These are phyloP conservation scores for Cymodocea nodosa DNA, from an alignment of 116 monocot genomes.

Conservation along the genomic window DNA sequence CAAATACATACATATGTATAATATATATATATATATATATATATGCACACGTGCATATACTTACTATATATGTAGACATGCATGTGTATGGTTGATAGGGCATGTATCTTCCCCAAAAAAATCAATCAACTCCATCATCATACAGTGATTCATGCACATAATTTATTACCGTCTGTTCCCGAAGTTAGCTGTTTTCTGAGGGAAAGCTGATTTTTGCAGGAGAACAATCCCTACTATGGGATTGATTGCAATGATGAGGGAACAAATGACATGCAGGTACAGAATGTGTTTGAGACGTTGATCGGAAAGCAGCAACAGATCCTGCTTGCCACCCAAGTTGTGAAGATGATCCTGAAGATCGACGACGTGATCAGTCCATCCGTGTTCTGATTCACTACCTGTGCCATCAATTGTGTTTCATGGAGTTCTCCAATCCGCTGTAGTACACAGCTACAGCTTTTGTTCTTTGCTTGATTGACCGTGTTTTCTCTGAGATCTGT, in stretches of 20 bases:
- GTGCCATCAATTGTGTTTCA: not conserved
- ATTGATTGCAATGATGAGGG: slow-evolving; percentile 95
- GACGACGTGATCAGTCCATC: slow-evolving; percentile 66
- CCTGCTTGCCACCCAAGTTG: slow-evolving; percentile 36
- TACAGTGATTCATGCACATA: no score
- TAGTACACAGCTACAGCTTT: no score
- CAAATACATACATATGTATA: no score
- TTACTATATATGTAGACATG: no score
- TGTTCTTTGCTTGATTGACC: not conserved
- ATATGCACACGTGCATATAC: no score
- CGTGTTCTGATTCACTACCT: slow-evolving; percentile 27
- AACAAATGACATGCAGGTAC: slow-evolving; percentile 79
- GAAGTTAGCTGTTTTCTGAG: no score
- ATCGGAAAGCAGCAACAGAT: slow-evolving; percentile 94
- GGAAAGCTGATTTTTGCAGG: slow-evolving; percentile 28
- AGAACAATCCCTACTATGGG: slow-evolving; percentile 68
- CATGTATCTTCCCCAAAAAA: no score
- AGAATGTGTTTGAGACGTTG: slow-evolving; percentile 84
- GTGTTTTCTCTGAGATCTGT: not conserved
- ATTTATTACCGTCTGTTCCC: no score
- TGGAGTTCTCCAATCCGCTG: not conserved
- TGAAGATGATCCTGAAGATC: slow-evolving; percentile 73
- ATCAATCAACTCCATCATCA: no score
- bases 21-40: no score
- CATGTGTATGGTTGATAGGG: no score